Evolutionary conservation across 345 rosid genomes (phyloP), one percentile per base, ranked within the genome.

Genomic region (Abelmoschus esculentus): DNA sequence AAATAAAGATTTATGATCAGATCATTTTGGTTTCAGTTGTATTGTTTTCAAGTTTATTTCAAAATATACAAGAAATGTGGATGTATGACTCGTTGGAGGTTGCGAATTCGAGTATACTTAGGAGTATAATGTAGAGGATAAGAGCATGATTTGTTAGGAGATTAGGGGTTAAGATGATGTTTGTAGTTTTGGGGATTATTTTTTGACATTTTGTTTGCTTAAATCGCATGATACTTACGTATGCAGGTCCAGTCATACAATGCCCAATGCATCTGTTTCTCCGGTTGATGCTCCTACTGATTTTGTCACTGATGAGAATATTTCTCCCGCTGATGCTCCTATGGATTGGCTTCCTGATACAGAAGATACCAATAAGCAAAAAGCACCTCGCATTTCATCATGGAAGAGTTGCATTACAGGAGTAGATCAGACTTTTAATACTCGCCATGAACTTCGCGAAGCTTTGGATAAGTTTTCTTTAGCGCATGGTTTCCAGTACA

Each of bases 331-430:
- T 2, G 61, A 40, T 17, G 60, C 72, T 42, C 18, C 63, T 72
- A 49, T 22, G 67, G 52, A 69, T 50, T 47, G 5, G 31, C 57
- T 29, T 28, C 70, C 57, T 49, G 70, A 66, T 56, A 54, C 38
- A 7, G 72, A 69, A 54, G 53, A 69, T 34, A 40, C 22, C 12
- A 2, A 15, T 22, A 61, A 55, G 54, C 50, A 64, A 26, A 72
- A 74, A 76, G 29, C 75, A 57, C 76, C 69, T 50, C 26, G 15
- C 22, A 14, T 74, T 18, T 76, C 72, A 71, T 73, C 70, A 34
- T 85, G 92, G 92, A 84, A 77, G 73, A 77, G 74, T 67, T 81
- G 80, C 69, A 85, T 87, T 56, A 75, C 82, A 15, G 89, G 89
- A 55, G 80, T 79, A 6, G 85, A 83, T 67, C 92, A 87, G 80